A percentile compares a stretch with the other conserved stretches of the same genome.
phyloP scores from a whole-genome alignment of 306 rosid genomes.

The Dalbergia cultrata region DNA sequence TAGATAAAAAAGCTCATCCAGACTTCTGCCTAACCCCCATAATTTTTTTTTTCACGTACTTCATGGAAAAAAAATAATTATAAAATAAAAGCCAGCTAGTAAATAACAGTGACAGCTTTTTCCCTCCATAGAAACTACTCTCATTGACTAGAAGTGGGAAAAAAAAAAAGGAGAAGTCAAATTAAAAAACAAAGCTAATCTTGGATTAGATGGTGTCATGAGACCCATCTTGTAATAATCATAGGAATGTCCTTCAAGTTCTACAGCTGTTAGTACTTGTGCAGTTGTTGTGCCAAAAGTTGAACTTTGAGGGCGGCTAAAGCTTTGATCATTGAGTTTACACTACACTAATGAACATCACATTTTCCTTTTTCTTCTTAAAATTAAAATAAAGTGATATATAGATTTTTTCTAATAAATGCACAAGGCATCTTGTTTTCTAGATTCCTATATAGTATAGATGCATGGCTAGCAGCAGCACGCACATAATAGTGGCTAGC shows the following conservation, averaged over 20 bases:
- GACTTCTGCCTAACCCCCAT: background rate
- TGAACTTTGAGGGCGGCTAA: conserved; percentile 55
- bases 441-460: conserved; percentile 35
- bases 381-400: background rate
- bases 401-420: conserved; percentile 31
- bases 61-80: background rate
- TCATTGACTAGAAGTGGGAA: background rate
- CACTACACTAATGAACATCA: background rate
- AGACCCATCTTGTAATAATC: conserved; percentile 46
- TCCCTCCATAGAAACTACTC: background rate
- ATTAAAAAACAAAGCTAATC: conserved; percentile 21
- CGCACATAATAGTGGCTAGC: conserved; percentile 39
- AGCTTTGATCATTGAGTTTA: conserved; percentile 20
- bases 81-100: background rate
- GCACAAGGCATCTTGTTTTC: conserved; percentile 31
- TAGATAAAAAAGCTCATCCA: conserved; percentile 25
- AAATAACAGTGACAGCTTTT: conserved; percentile 8
- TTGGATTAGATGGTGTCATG: conserved; percentile 11
- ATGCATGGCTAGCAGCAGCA: background rate
- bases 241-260: conserved; percentile 48
- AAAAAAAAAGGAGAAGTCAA: background rate
- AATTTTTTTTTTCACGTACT: background rate
- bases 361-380: background rate
- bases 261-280: conserved; percentile 50
- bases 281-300: conserved; percentile 36